Percentiles rank a stretch among this genome's conserved stretches.
phyloP scores from a whole-genome alignment of 805 yeast genomes.

The Cyberlindnera maclurae region DNA sequence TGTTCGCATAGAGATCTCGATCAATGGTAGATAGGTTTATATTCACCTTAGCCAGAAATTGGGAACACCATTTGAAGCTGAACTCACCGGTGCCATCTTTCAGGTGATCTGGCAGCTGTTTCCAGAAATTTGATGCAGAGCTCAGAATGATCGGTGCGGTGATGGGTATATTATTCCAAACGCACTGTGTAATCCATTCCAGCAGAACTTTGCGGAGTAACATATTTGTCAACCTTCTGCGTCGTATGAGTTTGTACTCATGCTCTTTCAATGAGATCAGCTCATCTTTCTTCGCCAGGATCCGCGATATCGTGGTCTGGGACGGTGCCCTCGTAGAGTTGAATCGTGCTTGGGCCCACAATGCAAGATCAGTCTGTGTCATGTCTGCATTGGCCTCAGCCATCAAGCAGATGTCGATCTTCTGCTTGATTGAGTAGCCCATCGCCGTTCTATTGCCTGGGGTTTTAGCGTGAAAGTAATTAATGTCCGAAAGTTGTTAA shows the following conservation, averaged over 20 bases:
- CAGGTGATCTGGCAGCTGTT: constrained; percentile 42
- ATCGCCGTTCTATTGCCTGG: constrained; percentile 21
- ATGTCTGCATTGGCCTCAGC: constrained; percentile 60
- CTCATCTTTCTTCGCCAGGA: constrained; percentile 49
- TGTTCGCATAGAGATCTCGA: constrained; percentile 33
- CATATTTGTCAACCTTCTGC: constrained; percentile 43
- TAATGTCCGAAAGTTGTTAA: neutral
- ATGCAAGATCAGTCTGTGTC: constrained; percentile 60
- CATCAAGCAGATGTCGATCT: constrained; percentile 60
- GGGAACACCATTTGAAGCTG: constrained; percentile 52
- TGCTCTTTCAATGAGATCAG: constrained; percentile 42
- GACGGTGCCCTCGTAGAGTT: constrained; percentile 50
- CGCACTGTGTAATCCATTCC: constrained; percentile 65
- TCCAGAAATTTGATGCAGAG: constrained; percentile 61
- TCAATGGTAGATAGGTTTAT: constrained; percentile 42
- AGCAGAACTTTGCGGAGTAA: constrained; percentile 50
- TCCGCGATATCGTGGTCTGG: constrained; percentile 60
- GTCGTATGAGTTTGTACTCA: constrained; percentile 42
- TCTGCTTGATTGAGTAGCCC: constrained; percentile 56
- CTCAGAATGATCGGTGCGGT: constrained; percentile 57
- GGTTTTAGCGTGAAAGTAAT: no score
- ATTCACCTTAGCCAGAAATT: constrained; percentile 38
- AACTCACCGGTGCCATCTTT: constrained; percentile 63
- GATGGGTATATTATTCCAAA: constrained; percentile 60
- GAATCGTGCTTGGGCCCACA: constrained; percentile 54